Evolutionary conservation across 2,329 filamentous ascomycete genomes (phyloP), one percentile per base, ranked within the genome.

Genomic region (Colletotrichum sp.): DNA sequence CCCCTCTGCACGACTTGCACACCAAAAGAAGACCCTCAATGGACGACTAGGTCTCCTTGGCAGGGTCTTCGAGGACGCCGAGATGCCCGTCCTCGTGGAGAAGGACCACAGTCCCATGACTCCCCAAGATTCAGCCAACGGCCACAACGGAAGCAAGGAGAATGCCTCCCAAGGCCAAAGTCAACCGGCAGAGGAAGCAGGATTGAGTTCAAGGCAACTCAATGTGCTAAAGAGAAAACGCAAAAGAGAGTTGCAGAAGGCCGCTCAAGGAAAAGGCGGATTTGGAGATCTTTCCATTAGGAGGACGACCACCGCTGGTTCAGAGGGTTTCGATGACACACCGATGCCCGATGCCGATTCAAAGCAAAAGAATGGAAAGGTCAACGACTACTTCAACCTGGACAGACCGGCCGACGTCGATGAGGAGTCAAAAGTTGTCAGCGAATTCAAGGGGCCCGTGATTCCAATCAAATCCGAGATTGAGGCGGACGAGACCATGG

Each of bases 141-240:
- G 84, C 16, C 82, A 83, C 39, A 82, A 82, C 16, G 73, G 81
- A n/a, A 69, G 65, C 16, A 82, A 81, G n/a, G 87, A 88, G 28
- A 84, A 84, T 71, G 77, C 84, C 32, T 78, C 75, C 59, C 77
- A 83, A 62, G 82, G 82, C 32, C 85, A 88, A 30, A 82, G 82
- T 26, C 87, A 87, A 72, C 79, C 85, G 59, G 70, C 88, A 4
- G 94, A 95, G 78, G 94, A 95, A 81, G 86, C 90, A 6, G 93
- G 93, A 4, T 89, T 99, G 68, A 99, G 97, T 86, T 96, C 97
- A 77, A 92, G 97, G 57, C 97, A 99, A 81, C 91, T 98, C 24
- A 99, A 99, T 81, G 95, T 97, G 69, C 87, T 99, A 12, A 99
- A 99, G 85, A 92, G 97, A 59, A 98, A 99, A 83, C 93, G 96